Evolutionary conservation across 805 yeast genomes (phyloP), one percentile per base, ranked within the genome.

Genomic region (Candida gorgasii): DNA sequence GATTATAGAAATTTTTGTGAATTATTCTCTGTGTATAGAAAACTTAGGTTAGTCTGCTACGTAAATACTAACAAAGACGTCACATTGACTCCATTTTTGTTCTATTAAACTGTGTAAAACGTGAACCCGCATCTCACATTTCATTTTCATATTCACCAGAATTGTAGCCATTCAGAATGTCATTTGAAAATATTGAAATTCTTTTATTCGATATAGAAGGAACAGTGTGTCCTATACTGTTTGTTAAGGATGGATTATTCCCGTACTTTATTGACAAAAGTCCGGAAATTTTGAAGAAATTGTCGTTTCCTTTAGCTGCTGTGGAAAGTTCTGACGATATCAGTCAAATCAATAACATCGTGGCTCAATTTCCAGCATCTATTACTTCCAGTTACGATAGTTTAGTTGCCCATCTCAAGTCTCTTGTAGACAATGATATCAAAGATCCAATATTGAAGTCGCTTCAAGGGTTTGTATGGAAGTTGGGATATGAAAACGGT

Each of bases 181-280:
- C 27, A 9, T 33, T 33, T 12, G 22, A 24, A n/a, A 16, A 24
- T 14, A 24, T 34, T 9, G 39, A 40, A 15, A 39, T 43, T 7
- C 33, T 48, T 6, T 32, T 49, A 7, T 32, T 89, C 5, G 96
- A 88, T 51, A 88, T 89, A 26, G 98, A 90, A 58, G 98, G 98
- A 13, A 90, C 97, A 0, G 81, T 90, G 22, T 90, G 97, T 57
- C 90, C 97, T 3, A 89, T 90, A 15, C 75, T 90, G 1, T 90
- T 90, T 57, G 98, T 90, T 31, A 85, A 86, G 53, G 89, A 86
- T 20, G 71, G 67, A 2, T 64, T 90, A 24, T 84, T 80, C 62
- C 97, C 97, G 0, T 89, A 78, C 57, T 90, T 93, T 49, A 58
- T 82, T 3, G 40, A 58, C 3, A 62, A 75, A 47, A 53, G 82